Base-by-base conservation (phyloP, 257 asterid species). In the Jasminum sambac region DNA sequence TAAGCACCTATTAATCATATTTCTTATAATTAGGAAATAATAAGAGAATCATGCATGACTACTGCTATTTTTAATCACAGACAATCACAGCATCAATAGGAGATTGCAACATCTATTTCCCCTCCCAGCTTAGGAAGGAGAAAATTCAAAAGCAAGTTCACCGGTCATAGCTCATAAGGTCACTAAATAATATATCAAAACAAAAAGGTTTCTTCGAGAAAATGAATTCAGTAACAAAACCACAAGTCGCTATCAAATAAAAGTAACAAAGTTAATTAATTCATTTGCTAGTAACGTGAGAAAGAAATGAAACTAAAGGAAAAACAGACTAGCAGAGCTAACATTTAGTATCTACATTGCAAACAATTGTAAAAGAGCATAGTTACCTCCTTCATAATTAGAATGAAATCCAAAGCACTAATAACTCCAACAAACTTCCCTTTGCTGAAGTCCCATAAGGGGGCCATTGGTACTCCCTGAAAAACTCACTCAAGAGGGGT, bases 321-420 rank as follows among this genome's bases (percentile, higher is more conserved):
- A 50, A 58, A 37, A 42, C 19, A 30, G 46, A 34, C 26, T 48
- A 11, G 34, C 13, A 37, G 62, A 73, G 58, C 59, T 68, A 25
- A 59, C 39, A 57, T 58, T 62, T 26, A 52, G 26, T 16, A 55
- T 64, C 44, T 43, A 23, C 44, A 14, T 58, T 12, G 72, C 30
- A 57, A 64, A 69, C 42, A 66, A 64, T 37, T 9, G 66, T 38
- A 23, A 61, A 41, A 55, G 68, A 68, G 66, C 40, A 57, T 12
- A 38, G 66, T 69, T 88, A 91, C 98, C 97, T 90, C 98, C 76
- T 83, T 82, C 95, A 90, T 83, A 65, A 93, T 93, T 74, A 90
- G 83, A 78, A 93, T 93, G 76, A 93, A 93, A 86, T 93, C 97
- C 76, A 87, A 71, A 16, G 96, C 89, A 63, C 95, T 93, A 52